Evolutionary conservation across 768 basidiomycete species (phyloP), one percentile per base, ranked within the genome.

Genomic region (Suillus lakei): DNA sequence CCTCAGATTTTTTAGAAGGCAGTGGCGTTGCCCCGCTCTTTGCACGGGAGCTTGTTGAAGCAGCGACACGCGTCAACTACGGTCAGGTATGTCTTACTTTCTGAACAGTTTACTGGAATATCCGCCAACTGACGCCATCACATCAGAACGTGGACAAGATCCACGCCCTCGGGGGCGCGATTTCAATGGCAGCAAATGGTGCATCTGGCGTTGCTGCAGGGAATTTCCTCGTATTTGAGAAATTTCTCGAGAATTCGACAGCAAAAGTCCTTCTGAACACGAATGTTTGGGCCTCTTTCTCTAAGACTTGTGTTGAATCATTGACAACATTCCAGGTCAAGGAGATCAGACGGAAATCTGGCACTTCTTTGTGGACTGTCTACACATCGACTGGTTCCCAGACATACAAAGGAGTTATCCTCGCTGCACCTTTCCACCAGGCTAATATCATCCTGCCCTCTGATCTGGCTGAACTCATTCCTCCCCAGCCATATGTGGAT

Each of bases 351-450:
- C 81, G 77, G 48, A 78, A 80, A 69, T 74, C 80, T n/a, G 77
- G 77, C 0, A 80, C 84, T 4, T 77, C 80, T 46, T 70, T 80
- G 39, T 91, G 90, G 88, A 79, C 80, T 3, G 76, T 92, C 58
- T 77, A 81, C 62, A 88, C 82, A 60, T 71, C 76, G 16, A 74
- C 77, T 23, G 86, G 87, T 28, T 77, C 81, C 18, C 66, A 75
- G 38, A 76, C 82, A 50, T 96, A 93, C 74, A 86, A 85, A 72
- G 88, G 88, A 3, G 85, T 98, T 63, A 89, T 99, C 72, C 81
- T 98, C 62, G 95, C 96, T 2, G 90, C 94, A 2, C 97, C 97
- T 3, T 92, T 88, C 81, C 88, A 93, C 76, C 86, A 83, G 32
- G 84, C 91, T 2, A 79, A 77, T 16, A 90, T 93, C 67, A 71